Percentiles rank a stretch among this genome's conserved stretches.
These are phyloP conservation scores for Pezicula radicicola DNA, from an alignment of 2,329 filamentous ascomycete genomes.

Conservation along the genomic window DNA sequence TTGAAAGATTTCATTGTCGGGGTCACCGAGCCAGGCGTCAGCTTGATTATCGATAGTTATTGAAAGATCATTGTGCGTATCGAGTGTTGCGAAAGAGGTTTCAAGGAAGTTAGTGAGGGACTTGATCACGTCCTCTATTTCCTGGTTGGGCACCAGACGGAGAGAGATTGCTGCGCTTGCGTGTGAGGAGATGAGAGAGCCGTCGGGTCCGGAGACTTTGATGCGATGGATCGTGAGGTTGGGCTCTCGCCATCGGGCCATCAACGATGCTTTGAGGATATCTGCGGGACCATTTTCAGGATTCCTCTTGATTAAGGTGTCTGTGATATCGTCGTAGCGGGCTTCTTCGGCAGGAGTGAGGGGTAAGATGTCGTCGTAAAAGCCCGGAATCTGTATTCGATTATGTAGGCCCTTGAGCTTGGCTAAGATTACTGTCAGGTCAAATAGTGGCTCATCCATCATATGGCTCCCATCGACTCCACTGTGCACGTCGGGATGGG, in stretches of 20 bases:
- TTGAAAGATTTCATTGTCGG: slow-evolving; percentile 84
- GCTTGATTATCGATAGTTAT: slow-evolving; percentile 90
- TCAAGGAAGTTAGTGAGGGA: slow-evolving; percentile 66
- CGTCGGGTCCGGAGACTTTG: slow-evolving; percentile 87
- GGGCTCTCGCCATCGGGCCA: slow-evolving; percentile 93
- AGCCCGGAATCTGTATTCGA: slow-evolving; percentile 78
- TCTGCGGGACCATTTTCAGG: slow-evolving; percentile 57
- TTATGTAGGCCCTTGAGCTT: slow-evolving; percentile 80
- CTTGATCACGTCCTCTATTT: slow-evolving; percentile 72
- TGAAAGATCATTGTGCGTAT: slow-evolving; percentile 75
- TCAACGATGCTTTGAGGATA: slow-evolving; percentile 77
- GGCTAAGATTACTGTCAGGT: slow-evolving; percentile 79
- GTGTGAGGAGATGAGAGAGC: slow-evolving; percentile 85
- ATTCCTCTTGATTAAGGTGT: slow-evolving; percentile 70
- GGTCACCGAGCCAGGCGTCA: slow-evolving; percentile 94
- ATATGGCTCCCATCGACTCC: slow-evolving; percentile 94
- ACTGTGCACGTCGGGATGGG: slow-evolving; percentile 85
- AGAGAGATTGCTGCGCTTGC: slow-evolving; percentile 87
- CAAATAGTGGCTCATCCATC: slow-evolving; percentile 87
- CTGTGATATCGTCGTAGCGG: slow-evolving; percentile 80
- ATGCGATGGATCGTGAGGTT: slow-evolving; percentile 93
- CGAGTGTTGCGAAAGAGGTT: slow-evolving; percentile 68
- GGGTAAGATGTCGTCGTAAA: slow-evolving; percentile 81
- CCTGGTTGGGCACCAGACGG: slow-evolving; percentile 90
- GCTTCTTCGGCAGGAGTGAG: slow-evolving; percentile 73